These are phyloP conservation scores for Metschnikowia cubensis DNA, from an alignment of 805 yeast genomes.

Conservation along the genomic window DNA sequence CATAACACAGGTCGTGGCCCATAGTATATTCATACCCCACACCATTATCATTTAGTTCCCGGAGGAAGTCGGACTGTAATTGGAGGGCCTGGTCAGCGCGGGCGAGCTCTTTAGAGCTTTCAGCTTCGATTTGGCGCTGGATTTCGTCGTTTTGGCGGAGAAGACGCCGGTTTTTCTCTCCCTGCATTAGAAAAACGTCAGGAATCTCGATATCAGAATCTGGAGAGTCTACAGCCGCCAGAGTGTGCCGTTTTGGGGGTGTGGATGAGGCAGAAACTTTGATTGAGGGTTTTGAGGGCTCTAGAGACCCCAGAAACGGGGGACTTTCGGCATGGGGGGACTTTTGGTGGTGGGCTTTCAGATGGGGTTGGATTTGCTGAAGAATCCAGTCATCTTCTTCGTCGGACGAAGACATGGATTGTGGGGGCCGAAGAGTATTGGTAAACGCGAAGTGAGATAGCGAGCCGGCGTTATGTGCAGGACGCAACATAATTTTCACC, in stretches of 20 bases:
- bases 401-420: not conserved
- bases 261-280: not conserved
- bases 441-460: not conserved
- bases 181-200: slow-evolving; percentile 26
- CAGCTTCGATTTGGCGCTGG: slow-evolving; percentile 17
- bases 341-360: not conserved
- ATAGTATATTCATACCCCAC: slow-evolving; percentile 18
- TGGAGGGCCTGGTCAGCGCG: slow-evolving; percentile 12
- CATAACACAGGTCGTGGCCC: slow-evolving; percentile 16
- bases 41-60: slow-evolving; percentile 34
- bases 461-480: not conserved
- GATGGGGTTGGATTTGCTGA: not conserved
- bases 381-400: slow-evolving; percentile 5
- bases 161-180: slow-evolving; percentile 24
- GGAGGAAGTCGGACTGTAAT: slow-evolving; percentile 14
- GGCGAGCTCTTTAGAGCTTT: slow-evolving; percentile 12
- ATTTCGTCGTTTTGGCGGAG: slow-evolving; percentile 20
- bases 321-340: not conserved
- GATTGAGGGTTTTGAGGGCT: not conserved
- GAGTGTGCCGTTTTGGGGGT: not conserved
- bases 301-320: not conserved
- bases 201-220: slow-evolving; percentile 21
- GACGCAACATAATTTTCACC: too few relatives aligned
- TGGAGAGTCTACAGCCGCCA: not conserved
- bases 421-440: not conserved